These are phyloP conservation scores for Arachnopeziza araneosa DNA, from an alignment of 2,329 filamentous ascomycete species.

Conservation along the genomic window DNA sequence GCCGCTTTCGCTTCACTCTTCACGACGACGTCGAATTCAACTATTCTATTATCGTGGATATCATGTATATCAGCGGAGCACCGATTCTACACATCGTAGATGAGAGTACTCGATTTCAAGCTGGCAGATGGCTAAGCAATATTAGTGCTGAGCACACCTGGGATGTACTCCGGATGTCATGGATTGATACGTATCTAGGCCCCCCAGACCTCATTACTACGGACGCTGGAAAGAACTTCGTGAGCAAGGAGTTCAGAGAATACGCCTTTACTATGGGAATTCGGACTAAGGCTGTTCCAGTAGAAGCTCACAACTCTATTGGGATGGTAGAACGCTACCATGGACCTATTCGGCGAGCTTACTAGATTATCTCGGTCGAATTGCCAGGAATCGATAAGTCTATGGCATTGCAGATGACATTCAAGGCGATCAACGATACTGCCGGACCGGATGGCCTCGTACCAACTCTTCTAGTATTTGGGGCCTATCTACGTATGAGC, in stretches of 20 bases:
- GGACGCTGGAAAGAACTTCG: too few species aligned
- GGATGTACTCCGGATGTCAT: too few species aligned
- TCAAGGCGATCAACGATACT: too few species aligned
- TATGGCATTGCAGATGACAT: too few species aligned
- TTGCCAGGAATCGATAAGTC: too few species aligned
- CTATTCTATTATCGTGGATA: neutral
- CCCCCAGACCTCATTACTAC: too few species aligned
- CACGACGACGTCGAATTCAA: neutral
- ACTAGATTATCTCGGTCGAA: too few species aligned
- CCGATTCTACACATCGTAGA: neutral
- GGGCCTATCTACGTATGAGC: neutral
- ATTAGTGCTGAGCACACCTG: too few species aligned
- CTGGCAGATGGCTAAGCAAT: too few species aligned
- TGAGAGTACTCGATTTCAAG: neutral
- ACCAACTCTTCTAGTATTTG: neutral
- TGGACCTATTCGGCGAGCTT: neutral
- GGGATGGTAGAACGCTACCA: slow-evolving; percentile 1
- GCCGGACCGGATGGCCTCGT: neutral
- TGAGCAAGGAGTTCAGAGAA: too few species aligned
- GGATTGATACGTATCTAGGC: too few species aligned
- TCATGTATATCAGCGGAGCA: neutral
- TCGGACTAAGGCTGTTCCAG: neutral
- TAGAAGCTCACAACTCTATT: slow-evolving; percentile 2
- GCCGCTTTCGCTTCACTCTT: neutral
- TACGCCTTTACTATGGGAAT: neutral